phyloP scores from a whole-genome alignment of 192 early-diverging fungal species.

The Neocallimastix lanati region DNA sequence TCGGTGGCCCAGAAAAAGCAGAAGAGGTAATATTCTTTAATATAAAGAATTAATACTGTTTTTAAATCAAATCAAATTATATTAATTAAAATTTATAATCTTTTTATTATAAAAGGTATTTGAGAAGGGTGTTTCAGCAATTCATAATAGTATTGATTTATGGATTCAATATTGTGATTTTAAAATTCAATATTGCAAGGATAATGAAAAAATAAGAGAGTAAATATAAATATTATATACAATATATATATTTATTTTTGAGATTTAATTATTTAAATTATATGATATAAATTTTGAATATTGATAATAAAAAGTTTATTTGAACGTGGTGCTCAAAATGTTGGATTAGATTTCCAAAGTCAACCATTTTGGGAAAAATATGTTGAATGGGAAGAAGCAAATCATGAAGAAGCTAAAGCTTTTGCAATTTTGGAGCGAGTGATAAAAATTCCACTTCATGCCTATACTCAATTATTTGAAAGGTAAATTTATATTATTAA shows the following conservation, averaged over 20 bases:
- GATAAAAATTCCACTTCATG: slow-evolving; percentile 52
- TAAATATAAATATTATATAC: slow-evolving; percentile 17
- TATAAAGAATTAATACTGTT: too few relatives aligned
- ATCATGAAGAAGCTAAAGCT: slow-evolving; percentile 8
- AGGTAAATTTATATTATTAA: slow-evolving; percentile 25
- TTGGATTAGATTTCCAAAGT: slow-evolving; percentile 48
- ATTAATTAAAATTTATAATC: too few relatives aligned
- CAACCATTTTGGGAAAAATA: slow-evolving; percentile 47
- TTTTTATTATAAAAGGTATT: too few relatives aligned
- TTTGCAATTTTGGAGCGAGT: slow-evolving; percentile 39
- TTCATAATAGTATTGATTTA: slow-evolving; percentile 48
- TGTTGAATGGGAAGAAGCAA: slow-evolving; percentile 20
- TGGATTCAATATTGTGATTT: slow-evolving; percentile 55
- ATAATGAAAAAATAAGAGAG: slow-evolving; percentile 34
- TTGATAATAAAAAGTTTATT: slow-evolving; percentile 32
- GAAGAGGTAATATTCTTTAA: slow-evolving; percentile 21
- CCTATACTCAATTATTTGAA: slow-evolving; percentile 52
- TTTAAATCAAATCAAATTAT: too few relatives aligned
- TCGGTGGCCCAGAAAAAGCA: slow-evolving; percentile 35
- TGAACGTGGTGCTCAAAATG: slow-evolving; percentile 38
- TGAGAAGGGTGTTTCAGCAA: slow-evolving; percentile 46
- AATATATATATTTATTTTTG: too few relatives aligned
- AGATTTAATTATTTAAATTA: too few relatives aligned
- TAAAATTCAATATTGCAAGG: slow-evolving; percentile 30
- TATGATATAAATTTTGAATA: too few relatives aligned